Evolutionary conservation across 2,329 filamentous ascomycete species (phyloP).

Genomic region (Fonsecaea erecta): DNA sequence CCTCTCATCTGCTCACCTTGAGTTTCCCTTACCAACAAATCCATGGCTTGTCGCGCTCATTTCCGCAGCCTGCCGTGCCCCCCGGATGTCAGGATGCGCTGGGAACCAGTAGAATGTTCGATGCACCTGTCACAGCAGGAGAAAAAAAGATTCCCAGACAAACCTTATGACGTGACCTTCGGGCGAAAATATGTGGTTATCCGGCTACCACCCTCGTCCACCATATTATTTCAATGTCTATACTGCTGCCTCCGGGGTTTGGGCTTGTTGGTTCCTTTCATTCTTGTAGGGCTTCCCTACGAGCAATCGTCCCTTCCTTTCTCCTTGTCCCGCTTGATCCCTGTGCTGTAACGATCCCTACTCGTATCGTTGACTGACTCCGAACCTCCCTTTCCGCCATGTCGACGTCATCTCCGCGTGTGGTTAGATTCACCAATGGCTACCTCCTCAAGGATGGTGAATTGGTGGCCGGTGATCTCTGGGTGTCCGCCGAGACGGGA

Average conservation of each 20-base stretch:
- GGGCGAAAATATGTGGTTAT: slow-evolving; percentile 5
- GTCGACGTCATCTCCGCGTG: slow-evolving; percentile 48
- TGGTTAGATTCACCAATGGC: slow-evolving; percentile 91
- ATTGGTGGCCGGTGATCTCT: slow-evolving; percentile 79
- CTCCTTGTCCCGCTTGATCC: neutral
- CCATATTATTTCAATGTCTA: slow-evolving; percentile 57
- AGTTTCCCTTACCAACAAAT: slow-evolving; percentile 4
- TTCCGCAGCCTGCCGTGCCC: slow-evolving; percentile 26
- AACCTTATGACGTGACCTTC: slow-evolving; percentile 32
- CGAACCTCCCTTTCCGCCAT: slow-evolving; percentile 40
- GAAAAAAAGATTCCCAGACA: slow-evolving; percentile 6
- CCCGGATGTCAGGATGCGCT: slow-evolving; percentile 3
- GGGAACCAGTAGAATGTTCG: slow-evolving; percentile 25
- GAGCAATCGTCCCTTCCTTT: slow-evolving; percentile 30
- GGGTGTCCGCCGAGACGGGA: slow-evolving; percentile 80
- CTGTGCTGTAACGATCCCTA: neutral
- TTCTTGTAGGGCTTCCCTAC: slow-evolving; percentile 34
- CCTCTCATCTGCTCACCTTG: neutral
- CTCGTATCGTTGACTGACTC: slow-evolving; percentile 40
- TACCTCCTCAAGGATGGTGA: slow-evolving; percentile 70
- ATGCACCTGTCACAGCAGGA: slow-evolving; percentile 7
- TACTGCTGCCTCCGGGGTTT: slow-evolving; percentile 65
- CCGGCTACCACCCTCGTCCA: slow-evolving; percentile 6
- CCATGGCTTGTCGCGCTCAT: slow-evolving; percentile 18
- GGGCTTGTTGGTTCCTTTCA: slow-evolving; percentile 19